phyloP scores from a whole-genome alignment of 2,329 filamentous ascomycete species.

The Cladophialophora exuberans region DNA sequence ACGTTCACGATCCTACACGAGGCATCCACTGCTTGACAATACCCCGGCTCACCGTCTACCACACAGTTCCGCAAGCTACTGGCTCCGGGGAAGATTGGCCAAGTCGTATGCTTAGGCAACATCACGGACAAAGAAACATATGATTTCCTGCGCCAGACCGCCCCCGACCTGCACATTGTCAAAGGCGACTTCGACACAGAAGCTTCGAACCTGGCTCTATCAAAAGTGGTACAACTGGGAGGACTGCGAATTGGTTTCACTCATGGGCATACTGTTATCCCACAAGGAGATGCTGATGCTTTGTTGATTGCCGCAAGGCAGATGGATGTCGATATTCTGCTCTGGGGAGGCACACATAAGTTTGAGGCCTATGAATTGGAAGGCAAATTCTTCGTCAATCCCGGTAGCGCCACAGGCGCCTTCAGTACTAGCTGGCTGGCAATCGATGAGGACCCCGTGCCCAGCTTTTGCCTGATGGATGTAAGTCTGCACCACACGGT shows the following conservation, averaged over 20 bases:
- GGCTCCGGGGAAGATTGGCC: slow-evolving; percentile 79
- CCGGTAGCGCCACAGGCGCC: slow-evolving; percentile 69
- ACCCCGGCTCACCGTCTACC: slow-evolving; percentile 12
- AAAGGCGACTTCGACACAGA: slow-evolving; percentile 72
- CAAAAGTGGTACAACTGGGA: slow-evolving; percentile 72
- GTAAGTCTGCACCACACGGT: slow-evolving; percentile 60
- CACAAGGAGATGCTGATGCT: slow-evolving; percentile 68
- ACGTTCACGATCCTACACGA: slow-evolving; percentile 36
- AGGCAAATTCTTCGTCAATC: slow-evolving; percentile 72
- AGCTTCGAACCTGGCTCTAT: slow-evolving; percentile 65
- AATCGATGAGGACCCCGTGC: slow-evolving; percentile 69
- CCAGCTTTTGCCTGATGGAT: slow-evolving; percentile 97
- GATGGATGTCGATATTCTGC: slow-evolving; percentile 71
- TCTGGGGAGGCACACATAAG: slow-evolving; percentile 71
- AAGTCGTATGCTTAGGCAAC: slow-evolving; percentile 79
- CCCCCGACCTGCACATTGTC: slow-evolving; percentile 71
- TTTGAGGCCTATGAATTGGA: slow-evolving; percentile 75
- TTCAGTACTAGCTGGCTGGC: slow-evolving; percentile 64
- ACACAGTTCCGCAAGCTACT: slow-evolving; percentile 81
- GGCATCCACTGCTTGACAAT: not conserved
- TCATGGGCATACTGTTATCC: slow-evolving; percentile 72
- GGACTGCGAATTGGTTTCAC: slow-evolving; percentile 70
- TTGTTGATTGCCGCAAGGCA: slow-evolving; percentile 69
- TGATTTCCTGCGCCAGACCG: slow-evolving; percentile 75
- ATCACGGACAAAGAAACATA: slow-evolving; percentile 79